Evolutionary conservation across 1,284 basidiomycete genomes (phyloP).

Genomic region (Malassezia slooffiae): DNA sequence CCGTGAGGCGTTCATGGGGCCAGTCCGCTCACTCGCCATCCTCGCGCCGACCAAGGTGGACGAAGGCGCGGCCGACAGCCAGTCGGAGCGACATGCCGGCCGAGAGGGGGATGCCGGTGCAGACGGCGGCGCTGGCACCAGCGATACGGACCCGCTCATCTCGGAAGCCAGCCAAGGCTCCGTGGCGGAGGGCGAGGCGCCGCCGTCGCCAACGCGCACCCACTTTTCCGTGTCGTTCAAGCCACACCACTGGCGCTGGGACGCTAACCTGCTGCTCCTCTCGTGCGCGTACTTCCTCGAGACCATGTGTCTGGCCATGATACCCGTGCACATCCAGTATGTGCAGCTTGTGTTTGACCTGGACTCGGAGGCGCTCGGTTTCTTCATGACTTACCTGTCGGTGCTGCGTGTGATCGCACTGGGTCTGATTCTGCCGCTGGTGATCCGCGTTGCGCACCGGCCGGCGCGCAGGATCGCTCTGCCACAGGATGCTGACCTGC

Average conservation of each 20-base stretch:
- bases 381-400: conserved; percentile 34
- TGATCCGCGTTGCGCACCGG: conserved; percentile 34
- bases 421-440: conserved; percentile 31
- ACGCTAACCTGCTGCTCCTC: conserved; percentile 37
- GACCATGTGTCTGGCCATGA: conserved; percentile 28
- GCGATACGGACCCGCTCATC: no score
- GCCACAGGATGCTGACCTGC: conserved; percentile 7
- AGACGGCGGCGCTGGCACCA: no score
- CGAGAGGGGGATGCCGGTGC: no score
- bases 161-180: no score
- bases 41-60: no score
- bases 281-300: conserved; percentile 37
- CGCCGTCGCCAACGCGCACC: no score
- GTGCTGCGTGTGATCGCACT: conserved; percentile 34
- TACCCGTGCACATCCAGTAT: conserved; percentile 40
- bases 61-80: no score
- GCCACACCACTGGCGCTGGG: conserved; percentile 18
- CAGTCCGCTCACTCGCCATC: no score
- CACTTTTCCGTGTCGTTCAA: conserved; percentile 36
- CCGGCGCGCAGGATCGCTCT: conserved; percentile 12
- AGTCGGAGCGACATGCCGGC: no score
- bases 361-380: conserved; percentile 33
- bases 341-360: conserved; percentile 36
- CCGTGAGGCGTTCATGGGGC: no score
- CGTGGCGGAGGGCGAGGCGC: no score